A percentile compares a stretch with the other conserved stretches of the same genome.
Evolutionary conservation across 176 grass and related monocot species (phyloP).

Genomic region (Avena atlantica): DNA sequence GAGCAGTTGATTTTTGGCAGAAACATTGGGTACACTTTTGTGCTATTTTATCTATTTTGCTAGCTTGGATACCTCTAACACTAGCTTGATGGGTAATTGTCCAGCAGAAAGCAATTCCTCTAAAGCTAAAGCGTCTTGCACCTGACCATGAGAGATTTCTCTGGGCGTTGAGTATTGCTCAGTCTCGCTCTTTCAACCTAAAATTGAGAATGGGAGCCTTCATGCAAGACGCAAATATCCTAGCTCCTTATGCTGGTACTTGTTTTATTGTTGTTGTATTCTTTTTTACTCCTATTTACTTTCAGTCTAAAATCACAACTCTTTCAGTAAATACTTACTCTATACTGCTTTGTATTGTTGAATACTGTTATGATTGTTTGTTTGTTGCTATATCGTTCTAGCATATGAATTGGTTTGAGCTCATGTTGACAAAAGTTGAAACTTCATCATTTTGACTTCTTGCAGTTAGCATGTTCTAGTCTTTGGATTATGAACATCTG

Average conservation of each 20-base stretch:
- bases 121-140: slow-evolving; percentile 94
- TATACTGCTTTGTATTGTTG: slow-evolving; percentile 3
- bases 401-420: slow-evolving; percentile 11
- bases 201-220: slow-evolving; percentile 88
- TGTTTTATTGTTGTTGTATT: background rate
- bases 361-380: background rate
- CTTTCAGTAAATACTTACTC: background rate
- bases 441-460: slow-evolving; percentile 6
- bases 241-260: slow-evolving; percentile 95
- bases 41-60: slow-evolving; percentile 44
- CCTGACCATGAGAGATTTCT: slow-evolving; percentile 89
- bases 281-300: slow-evolving; percentile 29
- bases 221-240: slow-evolving; percentile 80
- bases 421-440: background rate
- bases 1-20: slow-evolving; percentile 96
- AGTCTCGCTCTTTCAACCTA: slow-evolving; percentile 74
- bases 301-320: slow-evolving; percentile 15
- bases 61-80: slow-evolving; percentile 40
- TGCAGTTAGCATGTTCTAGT: background rate
- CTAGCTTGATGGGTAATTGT: slow-evolving; percentile 41
- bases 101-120: slow-evolving; percentile 76
- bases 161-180: slow-evolving; percentile 86
- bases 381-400: background rate
- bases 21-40: slow-evolving; percentile 82
- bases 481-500: background rate